Evolutionary conservation across 768 basidiomycete species (phyloP), one percentile per base, ranked within the genome.

Genomic region (Kondoa malvinella): DNA sequence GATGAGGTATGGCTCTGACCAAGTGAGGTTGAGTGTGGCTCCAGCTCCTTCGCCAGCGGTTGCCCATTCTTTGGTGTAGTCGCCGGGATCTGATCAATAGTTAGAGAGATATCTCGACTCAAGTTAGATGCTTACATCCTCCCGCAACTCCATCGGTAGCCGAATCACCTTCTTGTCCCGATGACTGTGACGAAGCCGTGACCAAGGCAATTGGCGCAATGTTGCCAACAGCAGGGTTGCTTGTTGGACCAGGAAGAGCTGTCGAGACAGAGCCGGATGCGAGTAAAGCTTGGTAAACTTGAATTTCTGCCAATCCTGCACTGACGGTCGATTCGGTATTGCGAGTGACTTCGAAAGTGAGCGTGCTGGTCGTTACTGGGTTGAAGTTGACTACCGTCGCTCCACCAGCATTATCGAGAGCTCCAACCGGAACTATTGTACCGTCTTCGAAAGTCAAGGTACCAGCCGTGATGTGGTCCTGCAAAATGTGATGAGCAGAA

Each of bases 241-340:
- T 29, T 26, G 27, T 29, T 27, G 26, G 8, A n/a, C n/a, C n/a
- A n/a, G 61, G 61, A 15, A 29, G 8, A 32, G 27, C 15, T 27
- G 57, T n/a, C 34, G 65, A 61, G 12, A 64, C 34, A 2, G 66
- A 29, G 26, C 62, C 33, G 21, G 67, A 65, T 2, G 59, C 57
- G 27, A 34, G 50, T 32, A 66, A 40, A 21, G 66, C 17, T 34
- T 50, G 64, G 26, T 63, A 63, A 3, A 63, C 16, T 57, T 67
- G 58, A 67, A 64, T 64, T 50, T 72, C 72, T 21, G 66, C 50
- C 14, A 72, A 65, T 25, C 72, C 72, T 31, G 58, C 70, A 50
- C 64, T 63, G 26, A 25, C 27, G 15, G 72, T 72, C 16, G 70
- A 2, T 1, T 56, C 14, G 0, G 67, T 65, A 25, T 63, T 62